Percentiles rank a stretch among this genome's conserved stretches.
Conservation (phyloP, 192 early-diverging fungal species). For the Backusella tuberculispora region DNA sequence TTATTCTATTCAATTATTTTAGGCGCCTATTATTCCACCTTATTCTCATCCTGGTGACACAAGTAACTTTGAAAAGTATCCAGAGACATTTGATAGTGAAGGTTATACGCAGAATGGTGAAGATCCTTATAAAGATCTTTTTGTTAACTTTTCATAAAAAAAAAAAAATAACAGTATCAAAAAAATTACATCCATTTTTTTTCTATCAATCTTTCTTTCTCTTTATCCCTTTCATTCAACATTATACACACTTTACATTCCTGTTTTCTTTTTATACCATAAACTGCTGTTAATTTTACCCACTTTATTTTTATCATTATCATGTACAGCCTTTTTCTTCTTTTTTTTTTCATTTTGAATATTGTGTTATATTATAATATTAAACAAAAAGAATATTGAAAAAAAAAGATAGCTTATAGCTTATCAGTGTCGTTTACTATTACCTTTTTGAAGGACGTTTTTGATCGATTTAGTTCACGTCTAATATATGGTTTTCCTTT, state of each 20-base stretch:
- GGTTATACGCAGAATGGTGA: constrained; percentile 33
- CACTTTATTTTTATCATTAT: constrained; percentile 1
- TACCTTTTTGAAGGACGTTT: background rate
- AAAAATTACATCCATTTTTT: constrained; percentile 16
- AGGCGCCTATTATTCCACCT: constrained; percentile 89
- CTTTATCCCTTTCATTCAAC: background rate
- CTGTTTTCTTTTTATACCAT: constrained; percentile 13
- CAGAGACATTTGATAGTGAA: constrained; percentile 76
- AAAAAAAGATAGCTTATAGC: background rate
- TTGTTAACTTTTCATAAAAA: constrained; percentile 69
- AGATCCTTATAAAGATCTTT: constrained; percentile 84
- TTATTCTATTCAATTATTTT: background rate
- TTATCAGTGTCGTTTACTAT: too few species aligned
- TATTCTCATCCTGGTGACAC: constrained; percentile 92
- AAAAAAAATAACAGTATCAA: background rate
- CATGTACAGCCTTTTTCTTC: background rate
- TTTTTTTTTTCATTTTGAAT: background rate
- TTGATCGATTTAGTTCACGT: background rate
- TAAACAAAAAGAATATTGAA: background rate
- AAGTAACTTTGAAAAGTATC: constrained; percentile 97
- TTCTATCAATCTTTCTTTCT: background rate
- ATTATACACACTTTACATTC: constrained; percentile 15
- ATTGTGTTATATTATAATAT: constrained; percentile 3
- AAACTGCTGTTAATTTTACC: constrained; percentile 15
- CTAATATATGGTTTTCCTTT: background rate